A percentile compares a stretch with the other conserved stretches of the same genome.
phyloP scores from a whole-genome alignment of 352 stramenopile species.

The Phytophthora agathidicida region DNA sequence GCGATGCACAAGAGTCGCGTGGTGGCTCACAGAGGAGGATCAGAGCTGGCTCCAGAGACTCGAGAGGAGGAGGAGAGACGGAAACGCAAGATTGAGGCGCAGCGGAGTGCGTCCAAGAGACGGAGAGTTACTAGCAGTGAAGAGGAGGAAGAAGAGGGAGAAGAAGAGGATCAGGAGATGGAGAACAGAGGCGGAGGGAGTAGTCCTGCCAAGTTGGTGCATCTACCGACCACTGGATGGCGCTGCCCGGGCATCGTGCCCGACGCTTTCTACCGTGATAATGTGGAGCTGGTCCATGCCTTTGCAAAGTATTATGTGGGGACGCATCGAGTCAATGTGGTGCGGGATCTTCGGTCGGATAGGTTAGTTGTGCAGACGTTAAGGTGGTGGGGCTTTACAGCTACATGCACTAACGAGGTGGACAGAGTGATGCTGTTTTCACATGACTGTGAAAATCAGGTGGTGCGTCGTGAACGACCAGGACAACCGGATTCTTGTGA shows the following conservation, averaged over 20 bases:
- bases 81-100: conserved; percentile 12
- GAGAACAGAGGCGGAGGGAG: background rate
- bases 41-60: conserved; percentile 7
- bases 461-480: conserved; percentile 52
- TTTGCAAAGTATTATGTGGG: conserved; percentile 78
- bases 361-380: conserved; percentile 46
- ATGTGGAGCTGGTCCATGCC: conserved; percentile 59
- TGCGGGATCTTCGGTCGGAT: conserved; percentile 68
- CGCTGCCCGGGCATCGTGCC: conserved; percentile 65
- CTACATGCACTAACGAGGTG: too few species aligned
- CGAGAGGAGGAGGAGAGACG: conserved; percentile 15
- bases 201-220: conserved; percentile 22
- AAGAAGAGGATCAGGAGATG: background rate
- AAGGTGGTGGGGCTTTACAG: too few species aligned
- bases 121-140: conserved; percentile 15
- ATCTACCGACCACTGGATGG: conserved; percentile 62
- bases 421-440: conserved; percentile 68
- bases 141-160: conserved; percentile 10
- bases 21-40: conserved; percentile 38
- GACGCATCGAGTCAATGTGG: conserved; percentile 64
- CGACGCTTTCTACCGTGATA: conserved; percentile 53
- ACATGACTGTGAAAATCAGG: conserved; percentile 69
- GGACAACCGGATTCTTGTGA: conserved; percentile 58
- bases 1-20: conserved; percentile 73
- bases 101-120: conserved; percentile 12